A percentile compares a stretch with the other conserved stretches of the same genome.
These are phyloP conservation scores for Metschnikowia colocasiae DNA, from an alignment of 805 yeast genomes.

Conservation along the genomic window DNA sequence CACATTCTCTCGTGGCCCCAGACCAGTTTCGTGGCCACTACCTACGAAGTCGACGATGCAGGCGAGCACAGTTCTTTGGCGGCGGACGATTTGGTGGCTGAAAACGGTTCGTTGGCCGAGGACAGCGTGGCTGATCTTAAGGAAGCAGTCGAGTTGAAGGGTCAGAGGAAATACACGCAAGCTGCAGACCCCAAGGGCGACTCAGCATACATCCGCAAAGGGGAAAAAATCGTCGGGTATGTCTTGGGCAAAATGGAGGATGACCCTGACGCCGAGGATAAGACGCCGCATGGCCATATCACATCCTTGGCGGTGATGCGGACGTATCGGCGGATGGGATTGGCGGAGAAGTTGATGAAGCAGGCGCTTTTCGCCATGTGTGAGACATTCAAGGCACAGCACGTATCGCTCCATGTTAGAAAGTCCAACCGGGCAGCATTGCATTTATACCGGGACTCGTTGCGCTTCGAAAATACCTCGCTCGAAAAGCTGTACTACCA, in stretches of 20 bases:
- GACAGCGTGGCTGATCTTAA: background rate
- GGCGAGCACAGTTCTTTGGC: constrained; percentile 12
- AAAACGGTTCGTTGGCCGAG: constrained; percentile 1
- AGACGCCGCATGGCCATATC: constrained; percentile 87
- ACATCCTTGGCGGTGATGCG: constrained; percentile 94
- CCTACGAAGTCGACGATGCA: constrained; percentile 46
- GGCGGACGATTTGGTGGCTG: constrained; percentile 10
- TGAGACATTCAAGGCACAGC: constrained; percentile 76
- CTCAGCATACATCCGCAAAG: constrained; percentile 58
- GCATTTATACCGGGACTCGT: constrained; percentile 82
- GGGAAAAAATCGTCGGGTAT: constrained; percentile 90
- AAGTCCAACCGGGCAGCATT: constrained; percentile 91
- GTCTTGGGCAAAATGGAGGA: constrained; percentile 97
- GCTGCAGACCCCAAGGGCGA: constrained; percentile 49
- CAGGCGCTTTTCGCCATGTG: constrained; percentile 75
- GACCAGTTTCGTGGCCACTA: constrained; percentile 91
- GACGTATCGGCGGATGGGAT: constrained; percentile 90
- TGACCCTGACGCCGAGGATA: constrained; percentile 72
- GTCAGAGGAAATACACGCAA: background rate
- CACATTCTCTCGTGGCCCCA: constrained; percentile 97
- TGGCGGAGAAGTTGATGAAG: constrained; percentile 88
- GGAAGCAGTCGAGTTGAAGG: background rate
- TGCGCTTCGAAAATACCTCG: constrained; percentile 74
- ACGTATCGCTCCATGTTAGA: constrained; percentile 90
- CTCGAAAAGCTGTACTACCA: constrained; percentile 90